A percentile compares a stretch with the other conserved stretches of the same genome.
Conservation (phyloP, 495 filamentous ascomycete genomes). For the Oleoguttula mirabilis region DNA sequence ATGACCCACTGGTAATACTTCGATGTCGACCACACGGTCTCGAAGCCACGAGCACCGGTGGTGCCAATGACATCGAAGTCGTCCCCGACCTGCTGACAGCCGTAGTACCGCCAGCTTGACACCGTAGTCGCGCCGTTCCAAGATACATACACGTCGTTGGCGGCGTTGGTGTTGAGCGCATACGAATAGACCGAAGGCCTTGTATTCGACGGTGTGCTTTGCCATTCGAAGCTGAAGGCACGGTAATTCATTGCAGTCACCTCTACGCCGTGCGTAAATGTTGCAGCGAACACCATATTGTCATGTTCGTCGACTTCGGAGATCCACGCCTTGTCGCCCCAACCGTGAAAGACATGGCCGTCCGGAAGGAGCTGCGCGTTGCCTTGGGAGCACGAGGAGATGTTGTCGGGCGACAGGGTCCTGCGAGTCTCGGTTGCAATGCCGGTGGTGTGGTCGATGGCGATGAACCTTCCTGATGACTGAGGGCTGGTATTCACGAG, state of each 20-base stretch:
- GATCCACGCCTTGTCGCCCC: conserved; percentile 8
- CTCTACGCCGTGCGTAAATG: conserved; percentile 1
- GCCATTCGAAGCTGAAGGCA: conserved; percentile 11
- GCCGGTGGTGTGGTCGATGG: conserved; percentile 4
- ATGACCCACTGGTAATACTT: conserved; percentile 1
- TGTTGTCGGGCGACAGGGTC: neutral
- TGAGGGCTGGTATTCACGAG: neutral
- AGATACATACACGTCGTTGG: conserved; percentile 7
- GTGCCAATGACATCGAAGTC: neutral
- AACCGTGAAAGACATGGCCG: conserved; percentile 10
- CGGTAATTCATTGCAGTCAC: conserved; percentile 7
- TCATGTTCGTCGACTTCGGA: conserved; percentile 7
- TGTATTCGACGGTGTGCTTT: conserved; percentile 5
- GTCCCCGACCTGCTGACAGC: conserved; percentile 1
- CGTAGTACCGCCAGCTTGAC: conserved; percentile 7
- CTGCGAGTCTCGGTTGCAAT: conserved; percentile 2
- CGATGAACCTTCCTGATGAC: neutral
- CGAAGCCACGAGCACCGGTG: conserved; percentile 1
- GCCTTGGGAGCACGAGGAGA: conserved; percentile 3
- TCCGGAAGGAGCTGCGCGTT: conserved; percentile 4
- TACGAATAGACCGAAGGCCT: conserved; percentile 8
- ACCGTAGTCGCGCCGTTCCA: conserved; percentile 18
- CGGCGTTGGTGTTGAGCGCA: neutral
- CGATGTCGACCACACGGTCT: neutral
- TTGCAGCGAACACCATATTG: conserved; percentile 9